These are phyloP conservation scores for Bidens hawaiensis DNA, from an alignment of 140 eudicot species.

Conservation along the genomic window DNA sequence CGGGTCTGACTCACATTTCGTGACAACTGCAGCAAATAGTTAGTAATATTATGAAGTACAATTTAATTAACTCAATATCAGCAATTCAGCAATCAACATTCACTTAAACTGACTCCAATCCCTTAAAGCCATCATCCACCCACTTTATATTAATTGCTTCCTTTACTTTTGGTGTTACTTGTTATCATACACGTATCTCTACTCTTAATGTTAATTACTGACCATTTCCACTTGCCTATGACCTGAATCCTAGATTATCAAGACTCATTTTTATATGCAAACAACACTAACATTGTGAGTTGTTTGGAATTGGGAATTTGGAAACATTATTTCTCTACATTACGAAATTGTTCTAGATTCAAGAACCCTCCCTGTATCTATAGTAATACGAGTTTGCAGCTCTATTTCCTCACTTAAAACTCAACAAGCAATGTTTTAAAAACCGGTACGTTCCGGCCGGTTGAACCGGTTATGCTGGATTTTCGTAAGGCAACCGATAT, in stretches of 20 bases:
- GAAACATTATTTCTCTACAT: not conserved
- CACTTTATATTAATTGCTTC: not conserved
- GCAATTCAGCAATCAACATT: too few species aligned
- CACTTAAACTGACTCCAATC: conserved; percentile 1
- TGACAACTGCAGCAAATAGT: conserved; percentile 57
- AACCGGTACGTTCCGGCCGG: too few species aligned
- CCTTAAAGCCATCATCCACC: conserved; percentile 1
- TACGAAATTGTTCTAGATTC: not conserved
- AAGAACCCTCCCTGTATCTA: not conserved
- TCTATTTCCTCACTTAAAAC: not conserved
- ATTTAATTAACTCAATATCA: not conserved
- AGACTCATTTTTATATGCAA: not conserved
- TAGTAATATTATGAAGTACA: not conserved
- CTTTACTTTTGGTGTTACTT: not conserved
- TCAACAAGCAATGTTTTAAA: not conserved
- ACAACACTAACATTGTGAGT: not conserved
- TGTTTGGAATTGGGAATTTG: conserved; percentile 4
- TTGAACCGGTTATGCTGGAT: too few species aligned
- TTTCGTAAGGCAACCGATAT: too few species aligned
- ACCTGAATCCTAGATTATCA: not conserved
- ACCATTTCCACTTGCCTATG: not conserved
- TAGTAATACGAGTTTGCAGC: not conserved
- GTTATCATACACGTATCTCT: not conserved
- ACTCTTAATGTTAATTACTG: not conserved
- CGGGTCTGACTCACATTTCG: conserved; percentile 96